Conservation (phyloP, 352 stramenopile genomes). For the Globisporangium polare region DNA sequence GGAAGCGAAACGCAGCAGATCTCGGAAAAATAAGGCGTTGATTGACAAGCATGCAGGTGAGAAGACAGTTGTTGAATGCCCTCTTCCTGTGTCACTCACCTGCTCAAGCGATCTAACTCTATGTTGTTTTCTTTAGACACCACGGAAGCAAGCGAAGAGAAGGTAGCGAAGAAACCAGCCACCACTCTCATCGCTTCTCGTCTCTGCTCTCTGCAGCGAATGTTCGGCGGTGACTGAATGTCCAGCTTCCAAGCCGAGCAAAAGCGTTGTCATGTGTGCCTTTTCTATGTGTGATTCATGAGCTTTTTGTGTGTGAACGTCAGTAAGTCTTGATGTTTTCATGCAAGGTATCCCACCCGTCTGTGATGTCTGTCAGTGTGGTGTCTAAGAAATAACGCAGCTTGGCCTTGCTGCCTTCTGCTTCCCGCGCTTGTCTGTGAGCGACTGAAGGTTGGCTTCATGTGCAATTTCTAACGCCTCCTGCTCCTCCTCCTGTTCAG, state of each 20-base stretch:
- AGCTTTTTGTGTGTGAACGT: background rate
- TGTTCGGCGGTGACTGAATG: slow-evolving; percentile 31
- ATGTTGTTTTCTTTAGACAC: background rate
- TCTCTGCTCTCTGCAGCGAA: slow-evolving; percentile 42
- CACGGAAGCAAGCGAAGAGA: background rate
- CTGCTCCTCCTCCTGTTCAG: slow-evolving; percentile 54
- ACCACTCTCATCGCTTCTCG: slow-evolving; percentile 6
- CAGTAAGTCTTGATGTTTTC: background rate
- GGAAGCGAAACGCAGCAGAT: background rate
- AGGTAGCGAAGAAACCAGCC: background rate
- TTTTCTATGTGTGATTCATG: background rate
- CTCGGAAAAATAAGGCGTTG: background rate
- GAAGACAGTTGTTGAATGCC: background rate
- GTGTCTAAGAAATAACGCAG: slow-evolving; percentile 21
- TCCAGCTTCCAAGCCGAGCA: background rate
- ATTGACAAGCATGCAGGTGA: background rate
- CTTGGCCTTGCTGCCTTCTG: slow-evolving; percentile 12
- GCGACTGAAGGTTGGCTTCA: slow-evolving; percentile 3
- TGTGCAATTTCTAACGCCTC: slow-evolving; percentile 5
- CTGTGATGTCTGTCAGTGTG: background rate
- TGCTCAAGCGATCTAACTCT: background rate
- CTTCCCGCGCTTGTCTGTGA: slow-evolving; percentile 13
- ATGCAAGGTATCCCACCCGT: background rate
- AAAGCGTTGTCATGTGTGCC: background rate
- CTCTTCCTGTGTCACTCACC: background rate